Evolutionary conservation across 768 basidiomycete genomes (phyloP), one percentile per base, ranked within the genome.

Genomic region (Lactarius trivialis): DNA sequence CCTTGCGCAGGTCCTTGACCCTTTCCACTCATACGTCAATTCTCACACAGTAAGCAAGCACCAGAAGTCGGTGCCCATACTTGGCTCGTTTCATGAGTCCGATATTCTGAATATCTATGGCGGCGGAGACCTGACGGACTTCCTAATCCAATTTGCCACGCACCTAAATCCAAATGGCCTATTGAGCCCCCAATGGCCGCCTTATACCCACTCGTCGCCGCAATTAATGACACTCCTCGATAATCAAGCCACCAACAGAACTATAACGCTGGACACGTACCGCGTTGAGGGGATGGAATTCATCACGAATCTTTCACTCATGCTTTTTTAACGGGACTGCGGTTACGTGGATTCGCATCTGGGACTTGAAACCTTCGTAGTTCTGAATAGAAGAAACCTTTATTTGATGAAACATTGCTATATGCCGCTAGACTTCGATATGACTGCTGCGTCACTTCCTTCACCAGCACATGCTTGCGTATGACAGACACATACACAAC

Each of bases 31-130:
- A 43, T 33, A 24, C 12, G 17, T 60, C 48, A 61, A 19, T 52
- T 49, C 7, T 43, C 2, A n/a, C 33, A 6, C 49, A 78, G 77
- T 75, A 55, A 73, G 65, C 66, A 74, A 73, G 58, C 71, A 72
- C 14, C 70, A 71, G 45, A 73, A 75, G 59, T 58, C 63, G 2
- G 66, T 60, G 2, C 69, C 72, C 0, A 15, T 52, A 3, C 63
- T 76, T 0, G 76, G 76, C 26, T 60, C 69, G 32, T 68, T 58
- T 21, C 56, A 66, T 21, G 45, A 17, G 19, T 55, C 64, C 0
- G 64, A 67, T 37, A 45, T 60, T 54, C 30, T 60, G 2, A 55
- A 60, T 39, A 24, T 56, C 7, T 66, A 54, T 39, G 45, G 51
- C 19, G 26, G 26, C 1, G 60, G 45, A 26, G 66, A 67, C 33